phyloP scores from a whole-genome alignment of 208 protist species.

The Acanthamoeba sp. region DNA sequence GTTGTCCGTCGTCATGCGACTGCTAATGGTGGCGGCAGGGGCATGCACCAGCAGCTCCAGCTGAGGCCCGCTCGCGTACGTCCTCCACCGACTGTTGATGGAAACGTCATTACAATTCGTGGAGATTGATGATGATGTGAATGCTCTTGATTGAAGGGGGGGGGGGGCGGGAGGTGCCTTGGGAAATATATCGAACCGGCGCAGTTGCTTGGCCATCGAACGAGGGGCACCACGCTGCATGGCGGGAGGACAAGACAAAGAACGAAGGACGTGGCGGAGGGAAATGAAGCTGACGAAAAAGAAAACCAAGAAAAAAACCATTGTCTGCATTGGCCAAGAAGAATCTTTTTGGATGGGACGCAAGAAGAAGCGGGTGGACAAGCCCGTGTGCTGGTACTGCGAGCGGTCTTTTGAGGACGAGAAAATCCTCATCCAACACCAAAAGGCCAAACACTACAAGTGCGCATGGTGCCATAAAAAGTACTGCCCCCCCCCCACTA shows the following conservation, averaged over 20 bases:
- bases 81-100: background rate
- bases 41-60: background rate
- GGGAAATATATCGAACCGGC: background rate
- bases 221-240: background rate
- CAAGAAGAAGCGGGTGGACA: constrained; percentile 58
- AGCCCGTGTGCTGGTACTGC: constrained; percentile 81
- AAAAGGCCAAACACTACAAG: constrained; percentile 87
- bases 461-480: constrained; percentile 80
- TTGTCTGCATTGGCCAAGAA: too few species aligned
- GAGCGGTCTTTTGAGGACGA: constrained; percentile 85
- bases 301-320: background rate
- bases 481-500: background rate
- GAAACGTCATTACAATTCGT: too few species aligned
- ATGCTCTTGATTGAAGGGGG: background rate
- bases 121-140: too few species aligned
- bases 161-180: background rate
- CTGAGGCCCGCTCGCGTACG: background rate
- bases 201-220: background rate
- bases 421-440: constrained; percentile 82
- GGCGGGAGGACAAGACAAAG: too few species aligned
- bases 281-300: too few species aligned
- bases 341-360: too few species aligned
- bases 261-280: too few species aligned
- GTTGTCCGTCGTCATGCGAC: too few species aligned
- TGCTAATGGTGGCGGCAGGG: too few species aligned